phyloP scores from a whole-genome alignment of 768 basidiomycete genomes.

The Trametes gibbosa region DNA sequence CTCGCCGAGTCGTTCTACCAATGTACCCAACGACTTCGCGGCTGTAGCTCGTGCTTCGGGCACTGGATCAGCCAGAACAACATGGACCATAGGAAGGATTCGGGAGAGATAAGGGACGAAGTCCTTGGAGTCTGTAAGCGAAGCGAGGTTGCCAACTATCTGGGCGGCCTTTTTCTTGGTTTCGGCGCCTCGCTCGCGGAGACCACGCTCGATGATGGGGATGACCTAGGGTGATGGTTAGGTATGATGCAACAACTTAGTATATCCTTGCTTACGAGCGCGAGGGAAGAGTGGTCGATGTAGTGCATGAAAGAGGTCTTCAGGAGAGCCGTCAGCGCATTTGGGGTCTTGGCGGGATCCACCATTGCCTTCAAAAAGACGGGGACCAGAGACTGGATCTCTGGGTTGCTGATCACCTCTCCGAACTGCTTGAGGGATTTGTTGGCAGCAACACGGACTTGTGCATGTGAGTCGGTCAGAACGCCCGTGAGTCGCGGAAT shows the following conservation, averaged over 20 bases:
- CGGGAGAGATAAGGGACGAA: slow-evolving; percentile 92
- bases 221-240: slow-evolving; percentile 57
- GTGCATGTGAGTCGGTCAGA: slow-evolving; percentile 95
- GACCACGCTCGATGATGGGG: slow-evolving; percentile 91
- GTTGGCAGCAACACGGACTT: slow-evolving; percentile 91
- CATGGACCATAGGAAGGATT: slow-evolving; percentile 86
- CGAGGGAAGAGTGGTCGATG: slow-evolving; percentile 94
- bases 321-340: slow-evolving; percentile 79
- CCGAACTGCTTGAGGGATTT: slow-evolving; percentile 96
- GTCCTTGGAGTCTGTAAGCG: slow-evolving; percentile 84
- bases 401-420: slow-evolving; percentile 97
- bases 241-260: neutral
- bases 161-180: slow-evolving; percentile 94
- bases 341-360: slow-evolving; percentile 88
- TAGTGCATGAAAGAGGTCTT: slow-evolving; percentile 98
- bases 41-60: slow-evolving; percentile 97
- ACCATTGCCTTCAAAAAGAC: slow-evolving; percentile 91
- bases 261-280: slow-evolving; percentile 57
- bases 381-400: slow-evolving; percentile 88
- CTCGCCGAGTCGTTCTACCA: slow-evolving; percentile 97
- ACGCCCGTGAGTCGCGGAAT: slow-evolving; percentile 95
- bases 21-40: slow-evolving; percentile 91
- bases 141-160: slow-evolving; percentile 96
- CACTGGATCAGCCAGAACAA: slow-evolving; percentile 93
- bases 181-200: slow-evolving; percentile 89